phyloP scores from a whole-genome alignment of 2,329 filamentous ascomycete species.

The Cucurbitaria berberidis region DNA sequence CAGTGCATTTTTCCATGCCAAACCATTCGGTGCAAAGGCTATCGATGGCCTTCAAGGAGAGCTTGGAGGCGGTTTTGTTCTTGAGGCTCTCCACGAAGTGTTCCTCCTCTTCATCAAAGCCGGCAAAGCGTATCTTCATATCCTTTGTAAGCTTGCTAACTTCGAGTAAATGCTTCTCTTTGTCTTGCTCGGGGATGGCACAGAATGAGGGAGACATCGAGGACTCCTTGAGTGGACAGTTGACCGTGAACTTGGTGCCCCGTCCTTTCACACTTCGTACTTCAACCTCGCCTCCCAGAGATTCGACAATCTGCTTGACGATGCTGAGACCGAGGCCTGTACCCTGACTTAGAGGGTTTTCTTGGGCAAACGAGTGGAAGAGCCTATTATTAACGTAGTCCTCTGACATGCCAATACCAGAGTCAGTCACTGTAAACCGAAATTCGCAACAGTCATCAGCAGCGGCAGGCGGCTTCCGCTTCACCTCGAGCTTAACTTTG shows the following conservation, averaged over 20 bases:
- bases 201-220: constrained; percentile 38
- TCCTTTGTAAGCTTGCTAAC: constrained; percentile 38
- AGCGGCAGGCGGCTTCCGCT: constrained; percentile 21
- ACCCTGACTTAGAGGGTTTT: constrained; percentile 47
- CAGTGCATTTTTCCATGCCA: constrained; percentile 35
- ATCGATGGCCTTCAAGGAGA: constrained; percentile 42
- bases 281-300: constrained; percentile 46
- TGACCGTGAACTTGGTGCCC: constrained; percentile 48
- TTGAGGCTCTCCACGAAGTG: constrained; percentile 41
- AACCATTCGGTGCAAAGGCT: constrained; percentile 46
- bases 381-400: constrained; percentile 47
- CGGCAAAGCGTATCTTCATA: constrained; percentile 40
- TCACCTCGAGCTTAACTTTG: constrained; percentile 45
- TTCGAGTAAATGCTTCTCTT: constrained; percentile 29
- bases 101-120: constrained; percentile 43
- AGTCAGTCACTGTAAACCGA: constrained; percentile 45
- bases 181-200: constrained; percentile 28
- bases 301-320: constrained; percentile 48
- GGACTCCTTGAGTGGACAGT: constrained; percentile 41
- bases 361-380: constrained; percentile 50
- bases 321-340: constrained; percentile 50
- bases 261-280: constrained; percentile 44
- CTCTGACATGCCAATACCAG: constrained; percentile 50
- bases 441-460: constrained; percentile 37
- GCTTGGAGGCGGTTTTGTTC: constrained; percentile 38